phyloP scores from a whole-genome alignment of 345 rosid species.

The Nephelium lappaceum region DNA sequence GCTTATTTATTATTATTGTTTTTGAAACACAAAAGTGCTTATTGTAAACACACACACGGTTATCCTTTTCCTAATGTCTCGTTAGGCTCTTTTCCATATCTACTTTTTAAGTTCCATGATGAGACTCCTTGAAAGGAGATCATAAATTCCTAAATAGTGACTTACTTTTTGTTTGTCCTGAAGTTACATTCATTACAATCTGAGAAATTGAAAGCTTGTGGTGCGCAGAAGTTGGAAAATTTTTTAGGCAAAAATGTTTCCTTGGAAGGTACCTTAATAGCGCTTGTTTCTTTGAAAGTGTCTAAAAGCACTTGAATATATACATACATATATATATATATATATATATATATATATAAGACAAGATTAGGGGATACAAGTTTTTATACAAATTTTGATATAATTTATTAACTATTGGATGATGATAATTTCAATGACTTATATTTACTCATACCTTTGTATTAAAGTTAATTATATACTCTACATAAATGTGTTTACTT shows the following conservation, averaged over 20 bases:
- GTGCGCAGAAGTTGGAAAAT: background rate
- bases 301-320: background rate
- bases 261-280: background rate
- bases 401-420: too few species aligned
- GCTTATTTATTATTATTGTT: background rate
- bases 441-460: too few species aligned
- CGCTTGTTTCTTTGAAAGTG: too few species aligned
- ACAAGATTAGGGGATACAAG: too few species aligned
- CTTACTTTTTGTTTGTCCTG: background rate
- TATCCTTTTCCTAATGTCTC: too few species aligned
- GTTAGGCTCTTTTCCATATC: background rate
- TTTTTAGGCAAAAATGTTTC: too few species aligned
- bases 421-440: too few species aligned
- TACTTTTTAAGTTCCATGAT: background rate
- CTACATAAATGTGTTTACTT: too few species aligned
- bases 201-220: background rate
- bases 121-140: background rate
- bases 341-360: too few species aligned
- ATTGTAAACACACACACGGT: background rate
- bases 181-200: background rate
- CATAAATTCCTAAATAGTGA: background rate
- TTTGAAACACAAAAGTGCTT: background rate
- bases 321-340: too few species aligned
- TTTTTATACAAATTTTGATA: too few species aligned
- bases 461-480: too few species aligned